Percentiles rank a stretch among this genome's conserved stretches.
phyloP scores from a whole-genome alignment of 768 basidiomycete species.

The Lanmaoa rubissima region DNA sequence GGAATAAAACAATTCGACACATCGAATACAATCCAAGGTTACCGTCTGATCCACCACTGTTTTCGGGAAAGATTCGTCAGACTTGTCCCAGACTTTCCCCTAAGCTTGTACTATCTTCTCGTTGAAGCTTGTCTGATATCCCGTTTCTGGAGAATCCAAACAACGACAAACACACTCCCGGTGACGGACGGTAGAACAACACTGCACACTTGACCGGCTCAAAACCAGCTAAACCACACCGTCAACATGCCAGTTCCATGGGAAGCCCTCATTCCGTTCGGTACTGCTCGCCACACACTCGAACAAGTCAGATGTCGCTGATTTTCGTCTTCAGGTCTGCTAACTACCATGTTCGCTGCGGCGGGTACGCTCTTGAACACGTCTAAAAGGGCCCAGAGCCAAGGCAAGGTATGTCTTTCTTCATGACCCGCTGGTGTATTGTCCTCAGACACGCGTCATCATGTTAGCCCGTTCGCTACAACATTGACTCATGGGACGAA shows the following conservation, averaged over 20 bases:
- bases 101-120: too few relatives aligned
- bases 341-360: slow-evolving; percentile 86
- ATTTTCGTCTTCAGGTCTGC: slow-evolving; percentile 52
- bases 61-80: background rate
- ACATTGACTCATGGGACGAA: slow-evolving; percentile 86
- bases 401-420: slow-evolving; percentile 71
- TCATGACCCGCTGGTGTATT: background rate
- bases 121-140: background rate
- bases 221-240: background rate
- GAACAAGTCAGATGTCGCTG: background rate
- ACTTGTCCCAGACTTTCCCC: background rate
- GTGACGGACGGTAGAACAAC: too few relatives aligned
- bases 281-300: slow-evolving; percentile 35
- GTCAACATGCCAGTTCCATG: slow-evolving; percentile 91
- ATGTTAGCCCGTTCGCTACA: slow-evolving; percentile 75
- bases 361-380: slow-evolving; percentile 85
- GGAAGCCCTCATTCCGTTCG: slow-evolving; percentile 97
- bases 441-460: background rate
- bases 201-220: too few relatives aligned
- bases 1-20: background rate
- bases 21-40: background rate
- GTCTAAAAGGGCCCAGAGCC: slow-evolving; percentile 79
- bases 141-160: slow-evolving; percentile 11
- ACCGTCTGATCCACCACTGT: background rate
- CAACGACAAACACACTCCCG: slow-evolving; percentile 17